Base-by-base conservation (phyloP, 345 rosid genomes). In the Eucalyptus sp. region DNA sequence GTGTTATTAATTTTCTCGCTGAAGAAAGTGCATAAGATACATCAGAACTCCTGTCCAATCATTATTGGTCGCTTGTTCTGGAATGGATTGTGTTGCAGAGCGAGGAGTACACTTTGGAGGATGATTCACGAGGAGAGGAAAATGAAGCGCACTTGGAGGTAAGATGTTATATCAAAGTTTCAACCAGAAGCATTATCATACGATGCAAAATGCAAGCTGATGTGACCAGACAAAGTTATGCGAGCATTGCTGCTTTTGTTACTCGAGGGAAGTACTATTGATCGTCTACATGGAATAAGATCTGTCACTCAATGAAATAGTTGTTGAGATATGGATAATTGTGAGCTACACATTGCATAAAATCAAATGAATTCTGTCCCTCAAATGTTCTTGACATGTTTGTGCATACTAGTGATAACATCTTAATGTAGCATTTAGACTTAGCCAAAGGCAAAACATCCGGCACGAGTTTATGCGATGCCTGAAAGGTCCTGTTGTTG, bases 1-100 rank as follows among this genome's bases (percentile, higher is more conserved):
- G 2, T 27, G 31, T 27, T 2, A 24, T 0, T 62, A 33, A 62
- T 62, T 13, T 62, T 60, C 0, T 12, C 7, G 31, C 12, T 62
- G 68, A 62, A 62, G 68, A 62, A 62, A 62, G 8, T 62, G 68
- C 68, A 62, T 62, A 62, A 62, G 68, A 62, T 27, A 62, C 68
- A 4, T 27, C 33, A 6, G 68, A 62, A 0, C 8, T 0, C 56
- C 4, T 62, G 68, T 62, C 68, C 27, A 27, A 33, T 62, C 16
- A 62, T 62, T 62, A 27, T 62, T 27, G 68, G 29, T 62, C 33
- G 31, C 68, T 62, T 62, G 31, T 27, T 27, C 68, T 62, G 68
- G 2, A 27, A 27, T 3, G 31, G 31, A 62, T 62, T 62, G 33
- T 62, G 68, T 62, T 27, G 31, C 68, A 62, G 68, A 62, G 68